Conservation (phyloP, 495 filamentous ascomycete genomes). For the Aspergillus steynii region DNA sequence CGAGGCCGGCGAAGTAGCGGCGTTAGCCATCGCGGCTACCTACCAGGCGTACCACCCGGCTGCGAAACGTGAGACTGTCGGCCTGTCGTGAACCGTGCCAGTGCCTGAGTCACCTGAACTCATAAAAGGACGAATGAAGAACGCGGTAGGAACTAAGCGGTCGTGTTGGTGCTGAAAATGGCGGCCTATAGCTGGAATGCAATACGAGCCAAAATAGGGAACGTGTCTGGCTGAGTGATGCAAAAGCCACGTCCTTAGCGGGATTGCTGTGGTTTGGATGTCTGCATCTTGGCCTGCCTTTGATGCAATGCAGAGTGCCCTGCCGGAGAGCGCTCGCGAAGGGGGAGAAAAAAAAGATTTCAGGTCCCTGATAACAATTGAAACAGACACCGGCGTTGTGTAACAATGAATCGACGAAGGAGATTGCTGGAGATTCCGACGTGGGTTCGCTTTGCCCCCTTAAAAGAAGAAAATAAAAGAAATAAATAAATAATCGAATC, state of each 20-base stretch:
- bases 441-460: not conserved
- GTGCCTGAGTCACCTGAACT: slow-evolving; percentile 50
- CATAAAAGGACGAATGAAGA: slow-evolving; percentile 39
- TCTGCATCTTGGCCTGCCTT: slow-evolving; percentile 53
- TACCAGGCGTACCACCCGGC: slow-evolving; percentile 34
- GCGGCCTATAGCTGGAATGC: slow-evolving; percentile 31
- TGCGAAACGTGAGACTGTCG: slow-evolving; percentile 35
- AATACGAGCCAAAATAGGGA: slow-evolving; percentile 40
- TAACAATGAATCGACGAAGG: slow-evolving; percentile 28
- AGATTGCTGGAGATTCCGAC: not conserved
- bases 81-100: slow-evolving; percentile 40
- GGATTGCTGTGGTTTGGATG: slow-evolving; percentile 45
- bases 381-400: slow-evolving; percentile 39
- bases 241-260: slow-evolving; percentile 51
- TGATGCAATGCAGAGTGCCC: slow-evolving; percentile 49
- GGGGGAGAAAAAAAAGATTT: slow-evolving; percentile 18
- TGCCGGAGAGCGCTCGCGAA: slow-evolving; percentile 47
- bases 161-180: slow-evolving; percentile 32
- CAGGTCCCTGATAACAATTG: slow-evolving; percentile 43
- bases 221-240: slow-evolving; percentile 40
- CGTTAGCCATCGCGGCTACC: slow-evolving; percentile 45
- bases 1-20: slow-evolving; percentile 41
- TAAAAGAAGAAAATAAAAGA: not conserved
- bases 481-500: not conserved
- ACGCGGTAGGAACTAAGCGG: slow-evolving; percentile 32